Base-by-base conservation (phyloP, 1,284 basidiomycete species). In the Sporisorium sorghi region DNA sequence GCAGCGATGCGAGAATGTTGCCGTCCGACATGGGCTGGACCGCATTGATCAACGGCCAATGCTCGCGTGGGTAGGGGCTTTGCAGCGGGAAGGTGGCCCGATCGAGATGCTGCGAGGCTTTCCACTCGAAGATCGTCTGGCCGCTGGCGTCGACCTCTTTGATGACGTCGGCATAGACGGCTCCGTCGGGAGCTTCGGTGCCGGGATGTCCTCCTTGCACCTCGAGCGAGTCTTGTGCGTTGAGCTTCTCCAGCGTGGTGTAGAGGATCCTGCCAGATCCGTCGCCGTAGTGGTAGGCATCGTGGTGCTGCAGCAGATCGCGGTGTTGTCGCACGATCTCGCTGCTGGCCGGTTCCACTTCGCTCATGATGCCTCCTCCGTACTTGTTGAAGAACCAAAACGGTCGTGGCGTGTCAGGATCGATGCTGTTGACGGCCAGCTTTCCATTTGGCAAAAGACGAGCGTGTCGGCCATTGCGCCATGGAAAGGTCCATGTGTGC, bases 361-460 rank as follows among this genome's bases (percentile, higher is more conserved):
- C 44, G 44, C 44, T 47, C 44, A 47, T 47, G 44, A 47, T 47
- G 9, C 44, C 44, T 17, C 44, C 44, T 11, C 44, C 44, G 15
- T 47, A 47, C n/a, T 47, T 47, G 44, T 47, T 47, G 26, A 47
- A 47, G 15, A 47, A 47, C 44, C 44, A 47, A n/a, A 47, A 47
- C 14, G 44, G 44, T 28, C 44, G 44, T 11, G 44, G 44, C 15
- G 44, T 47, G 15, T 47, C 44, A 6, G 44, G 44, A 24, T 47
- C 44, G 26, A 47, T 47, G 44, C 44, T 47, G 44, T 47, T 47
- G 26, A 47, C 44, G 17, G 44, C 44, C 2, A 47, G 44, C 17
- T 28, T 26, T 14, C 44, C 44, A 28, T 47, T 47, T 26, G 44
- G 26, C 44, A 47, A n/a, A 23, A 47, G 44, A 17, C 44, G 44